phyloP scores from a whole-genome alignment of 257 asterid genomes.

The Lycium ferocissimum region DNA sequence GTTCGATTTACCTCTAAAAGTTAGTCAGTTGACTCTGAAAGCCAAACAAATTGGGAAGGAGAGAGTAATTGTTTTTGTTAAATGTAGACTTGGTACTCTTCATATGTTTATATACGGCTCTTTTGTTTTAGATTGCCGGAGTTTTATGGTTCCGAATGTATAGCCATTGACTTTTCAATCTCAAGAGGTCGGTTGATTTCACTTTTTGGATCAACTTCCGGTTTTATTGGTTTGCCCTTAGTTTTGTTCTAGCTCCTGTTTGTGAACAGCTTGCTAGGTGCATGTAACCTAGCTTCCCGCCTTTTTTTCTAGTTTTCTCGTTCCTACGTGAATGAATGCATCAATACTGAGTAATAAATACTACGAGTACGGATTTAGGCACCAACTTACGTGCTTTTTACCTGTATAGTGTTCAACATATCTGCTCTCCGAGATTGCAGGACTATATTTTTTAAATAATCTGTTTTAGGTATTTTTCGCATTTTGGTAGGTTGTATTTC shows the following conservation, averaged over 20 bases:
- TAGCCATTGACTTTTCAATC: constrained; percentile 14
- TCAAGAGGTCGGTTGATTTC: neutral
- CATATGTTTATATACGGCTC: neutral
- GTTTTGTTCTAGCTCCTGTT: neutral
- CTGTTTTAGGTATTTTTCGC: constrained; percentile 5
- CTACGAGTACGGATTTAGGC: neutral
- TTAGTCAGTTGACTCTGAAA: neutral
- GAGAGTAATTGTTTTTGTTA: constrained; percentile 10
- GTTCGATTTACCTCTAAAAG: neutral
- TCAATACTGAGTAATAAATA: neutral
- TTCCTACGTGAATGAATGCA: constrained; percentile 5
- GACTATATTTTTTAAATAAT: neutral
- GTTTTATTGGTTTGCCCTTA: neutral
- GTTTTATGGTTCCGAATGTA: constrained; percentile 8
- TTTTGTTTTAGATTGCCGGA: neutral
- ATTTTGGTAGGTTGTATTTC: neutral
- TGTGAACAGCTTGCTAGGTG: neutral
- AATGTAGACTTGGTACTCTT: constrained; percentile 24
- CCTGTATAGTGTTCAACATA: neutral
- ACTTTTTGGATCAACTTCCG: neutral
- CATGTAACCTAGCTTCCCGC: neutral
- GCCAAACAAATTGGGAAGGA: neutral
- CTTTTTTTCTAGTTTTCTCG: neutral
- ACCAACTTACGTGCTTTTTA: neutral
- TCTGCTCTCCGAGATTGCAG: neutral